Conservation (phyloP, 2,329 filamentous ascomycete genomes). For the Colletotrichum sp. region DNA sequence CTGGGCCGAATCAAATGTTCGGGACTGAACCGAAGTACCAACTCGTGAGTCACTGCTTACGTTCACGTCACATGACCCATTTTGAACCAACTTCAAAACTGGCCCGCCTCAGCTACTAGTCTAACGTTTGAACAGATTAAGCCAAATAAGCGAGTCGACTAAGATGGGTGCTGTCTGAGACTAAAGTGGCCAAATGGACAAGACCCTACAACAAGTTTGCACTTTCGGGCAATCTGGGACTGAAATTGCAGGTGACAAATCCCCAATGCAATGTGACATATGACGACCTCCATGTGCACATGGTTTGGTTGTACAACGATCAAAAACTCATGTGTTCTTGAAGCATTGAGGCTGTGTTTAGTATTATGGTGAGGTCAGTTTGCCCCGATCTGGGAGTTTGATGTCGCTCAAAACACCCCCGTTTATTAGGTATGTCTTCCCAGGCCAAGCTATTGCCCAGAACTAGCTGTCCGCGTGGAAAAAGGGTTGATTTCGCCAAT, state of each 20-base stretch:
- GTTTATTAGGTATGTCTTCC: too few species aligned
- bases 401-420: too few species aligned
- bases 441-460: background rate
- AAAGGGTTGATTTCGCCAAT: background rate
- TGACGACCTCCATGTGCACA: too few species aligned
- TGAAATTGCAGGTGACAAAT: background rate
- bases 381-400: too few species aligned
- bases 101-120: background rate
- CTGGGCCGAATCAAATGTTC: background rate
- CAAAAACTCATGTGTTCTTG: too few species aligned
- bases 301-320: too few species aligned
- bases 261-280: background rate
- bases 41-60: background rate
- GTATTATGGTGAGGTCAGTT: too few species aligned
- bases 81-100: background rate
- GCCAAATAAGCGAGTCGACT: background rate
- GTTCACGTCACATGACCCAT: background rate
- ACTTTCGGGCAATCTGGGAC: background rate
- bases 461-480: background rate
- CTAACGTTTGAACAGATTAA: background rate
- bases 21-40: background rate
- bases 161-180: background rate
- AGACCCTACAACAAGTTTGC: background rate
- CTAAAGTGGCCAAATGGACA: background rate
- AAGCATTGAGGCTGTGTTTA: too few species aligned